Percentiles rank a stretch among this genome's conserved stretches.
Evolutionary conservation across 805 yeast species (phyloP).

Genomic region (Huiozyma naganishii): DNA sequence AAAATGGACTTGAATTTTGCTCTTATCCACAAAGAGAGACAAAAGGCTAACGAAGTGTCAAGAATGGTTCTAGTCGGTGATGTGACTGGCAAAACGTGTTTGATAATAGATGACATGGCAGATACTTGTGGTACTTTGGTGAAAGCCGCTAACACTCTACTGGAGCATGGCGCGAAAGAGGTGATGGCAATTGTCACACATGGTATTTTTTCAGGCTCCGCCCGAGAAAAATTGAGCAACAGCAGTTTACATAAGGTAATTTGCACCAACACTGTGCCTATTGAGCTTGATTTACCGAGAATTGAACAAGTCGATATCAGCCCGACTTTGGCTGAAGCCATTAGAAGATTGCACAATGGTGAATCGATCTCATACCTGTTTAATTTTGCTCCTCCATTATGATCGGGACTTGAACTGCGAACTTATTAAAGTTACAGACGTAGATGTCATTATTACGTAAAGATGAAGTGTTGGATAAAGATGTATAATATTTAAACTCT

Average conservation of each 20-base stretch:
- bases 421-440: background rate
- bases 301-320: conserved; percentile 76
- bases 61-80: conserved; percentile 96
- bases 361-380: conserved; percentile 78
- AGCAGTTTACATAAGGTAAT: conserved; percentile 63
- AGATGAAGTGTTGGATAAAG: background rate
- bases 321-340: conserved; percentile 84
- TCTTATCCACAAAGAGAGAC: conserved; percentile 91
- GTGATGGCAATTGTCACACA: conserved; percentile 94
- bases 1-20: conserved; percentile 88
- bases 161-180: conserved; percentile 68
- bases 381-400: conserved; percentile 30
- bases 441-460: background rate
- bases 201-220: conserved; percentile 83
- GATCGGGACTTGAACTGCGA: background rate
- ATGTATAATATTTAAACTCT: too few species aligned
- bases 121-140: conserved; percentile 96
- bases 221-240: conserved; percentile 58
- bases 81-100: conserved; percentile 70
- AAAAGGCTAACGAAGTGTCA: conserved; percentile 87
- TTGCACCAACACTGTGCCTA: conserved; percentile 90
- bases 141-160: conserved; percentile 82
- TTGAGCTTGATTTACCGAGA: conserved; percentile 53
- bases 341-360: conserved; percentile 90
- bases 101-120: conserved; percentile 94